Evolutionary conservation across 345 rosid genomes (phyloP), one percentile per base, ranked within the genome.

Genomic region (Mangifera indica): DNA sequence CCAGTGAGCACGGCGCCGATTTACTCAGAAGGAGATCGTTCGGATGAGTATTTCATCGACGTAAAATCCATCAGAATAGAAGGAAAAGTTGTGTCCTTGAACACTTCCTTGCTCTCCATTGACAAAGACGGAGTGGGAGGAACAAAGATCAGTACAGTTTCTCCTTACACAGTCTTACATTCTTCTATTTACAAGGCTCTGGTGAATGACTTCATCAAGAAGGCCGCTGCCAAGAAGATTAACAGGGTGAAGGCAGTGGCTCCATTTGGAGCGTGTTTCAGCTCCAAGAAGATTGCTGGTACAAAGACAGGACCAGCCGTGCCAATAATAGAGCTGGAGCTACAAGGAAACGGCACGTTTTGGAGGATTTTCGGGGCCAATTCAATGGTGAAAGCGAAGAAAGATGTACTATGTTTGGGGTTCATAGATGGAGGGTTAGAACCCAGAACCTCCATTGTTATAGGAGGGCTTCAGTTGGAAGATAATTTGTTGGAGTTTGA

Each of bases 381-480:
- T 32, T 82, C 82, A 18, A 76, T 82, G 55, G 82, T 79, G 25
- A 48, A 70, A n/a, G 75, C 79, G 2, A 58, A 60, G 10, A 56
- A 76, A 10, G n/a, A 64, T 11, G 79, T 76, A 1, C 0, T 75
- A 64, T 83, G 83, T 22, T 21, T 83, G 2, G 86, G 78, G 40
- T 20, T 83, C 22, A 56, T 83, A 14, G 69, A 79, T 55, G 83
- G 83, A 25, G 83, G 83, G 3, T 11, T n/a, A 18, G 42, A 69
- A 3, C 55, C 79, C 10, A 71, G 55, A 32, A 67, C 77, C 13
- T 61, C 80, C 0, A 67, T 82, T 6, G 81, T 82, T 12, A 32
- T 79, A 1, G 82, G 80, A 55, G 85, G 69, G 10, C 64, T 74
- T 68, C 85, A 79, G 56, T 7, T 82, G 26, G 81, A 82, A 52